Evolutionary conservation across 768 basidiomycete species (phyloP).

Genomic region (Fistulinella prunicolor): DNA sequence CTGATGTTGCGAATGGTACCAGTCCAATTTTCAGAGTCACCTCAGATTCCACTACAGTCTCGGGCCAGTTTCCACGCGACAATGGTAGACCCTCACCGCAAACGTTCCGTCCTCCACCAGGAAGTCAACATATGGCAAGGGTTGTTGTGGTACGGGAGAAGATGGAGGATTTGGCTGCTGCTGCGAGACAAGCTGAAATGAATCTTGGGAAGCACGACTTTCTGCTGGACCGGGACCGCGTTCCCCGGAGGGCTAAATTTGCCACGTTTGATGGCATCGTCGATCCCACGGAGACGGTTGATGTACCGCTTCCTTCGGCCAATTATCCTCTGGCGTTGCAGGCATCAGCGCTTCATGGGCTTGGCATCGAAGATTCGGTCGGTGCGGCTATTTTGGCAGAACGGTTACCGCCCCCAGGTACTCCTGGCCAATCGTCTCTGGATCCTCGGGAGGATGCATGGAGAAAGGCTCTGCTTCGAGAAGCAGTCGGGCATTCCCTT

Average conservation of each 20-base stretch:
- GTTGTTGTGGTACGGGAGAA: constrained; percentile 85
- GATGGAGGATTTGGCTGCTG: constrained; percentile 65
- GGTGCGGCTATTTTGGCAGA: constrained; percentile 77
- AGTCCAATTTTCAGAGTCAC: constrained; percentile 59
- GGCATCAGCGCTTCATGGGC: constrained; percentile 66
- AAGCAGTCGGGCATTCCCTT: constrained; percentile 77
- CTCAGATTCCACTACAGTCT: constrained; percentile 57
- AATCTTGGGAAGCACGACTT: constrained; percentile 60
- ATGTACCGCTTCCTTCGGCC: constrained; percentile 67
- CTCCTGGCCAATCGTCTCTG: constrained; percentile 55
- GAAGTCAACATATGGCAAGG: constrained; percentile 46
- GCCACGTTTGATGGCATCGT: constrained; percentile 55
- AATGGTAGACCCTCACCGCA: constrained; percentile 37
- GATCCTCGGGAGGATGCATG: constrained; percentile 63
- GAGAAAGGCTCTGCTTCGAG: constrained; percentile 71
- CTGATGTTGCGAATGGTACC: constrained; percentile 37
- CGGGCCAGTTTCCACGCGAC: constrained; percentile 39
- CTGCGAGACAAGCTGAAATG: constrained; percentile 73
- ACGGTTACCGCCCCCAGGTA: constrained; percentile 60
- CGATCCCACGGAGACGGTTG: constrained; percentile 83
- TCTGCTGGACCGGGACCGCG: constrained; percentile 43
- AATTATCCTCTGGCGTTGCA: constrained; percentile 73
- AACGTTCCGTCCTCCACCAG: constrained; percentile 30
- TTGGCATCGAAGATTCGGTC: constrained; percentile 72
- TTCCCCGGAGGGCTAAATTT: constrained; percentile 38